phyloP scores from a whole-genome alignment of 208 protist species.

The Trichomonas vaginalis region DNA sequence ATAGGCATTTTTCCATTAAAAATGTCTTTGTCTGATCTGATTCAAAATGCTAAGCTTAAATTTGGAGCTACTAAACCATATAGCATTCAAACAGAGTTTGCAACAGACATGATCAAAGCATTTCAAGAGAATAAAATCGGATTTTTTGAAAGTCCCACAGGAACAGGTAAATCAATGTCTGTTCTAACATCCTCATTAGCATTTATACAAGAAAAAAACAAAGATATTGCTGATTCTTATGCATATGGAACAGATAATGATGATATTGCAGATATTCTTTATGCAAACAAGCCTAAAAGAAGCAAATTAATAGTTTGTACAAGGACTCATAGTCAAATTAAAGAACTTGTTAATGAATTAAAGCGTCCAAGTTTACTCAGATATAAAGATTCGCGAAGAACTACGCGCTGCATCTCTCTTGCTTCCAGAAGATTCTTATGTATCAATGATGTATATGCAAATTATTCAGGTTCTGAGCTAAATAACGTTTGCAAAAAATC shows the following conservation, averaged over 20 bases:
- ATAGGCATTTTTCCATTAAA: too few species aligned
- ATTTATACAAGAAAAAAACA: not conserved
- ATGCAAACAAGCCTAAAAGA: not conserved
- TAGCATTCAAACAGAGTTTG: not conserved
- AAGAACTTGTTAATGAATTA: not conserved
- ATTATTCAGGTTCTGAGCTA: not conserved
- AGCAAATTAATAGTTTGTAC: not conserved
- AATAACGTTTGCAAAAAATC: not conserved
- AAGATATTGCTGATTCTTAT: not conserved
- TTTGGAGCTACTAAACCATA: not conserved
- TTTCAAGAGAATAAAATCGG: not conserved
- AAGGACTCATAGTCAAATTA: not conserved
- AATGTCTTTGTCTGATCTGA: not conserved
- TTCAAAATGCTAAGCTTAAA: not conserved
- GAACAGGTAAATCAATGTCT: not conserved
- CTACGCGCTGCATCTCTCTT: not conserved
- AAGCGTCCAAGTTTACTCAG: not conserved
- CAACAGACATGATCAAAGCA: not conserved
- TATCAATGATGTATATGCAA: not conserved
- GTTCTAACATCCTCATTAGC: not conserved
- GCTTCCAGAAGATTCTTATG: not conserved
- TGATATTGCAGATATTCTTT: not conserved
- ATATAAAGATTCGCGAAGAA: not conserved
- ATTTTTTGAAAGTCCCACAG: slow-evolving; percentile 14
- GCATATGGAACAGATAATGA: not conserved